These are phyloP conservation scores for Fragaria iinumae DNA, from an alignment of 306 rosid species.

Conservation along the genomic window DNA sequence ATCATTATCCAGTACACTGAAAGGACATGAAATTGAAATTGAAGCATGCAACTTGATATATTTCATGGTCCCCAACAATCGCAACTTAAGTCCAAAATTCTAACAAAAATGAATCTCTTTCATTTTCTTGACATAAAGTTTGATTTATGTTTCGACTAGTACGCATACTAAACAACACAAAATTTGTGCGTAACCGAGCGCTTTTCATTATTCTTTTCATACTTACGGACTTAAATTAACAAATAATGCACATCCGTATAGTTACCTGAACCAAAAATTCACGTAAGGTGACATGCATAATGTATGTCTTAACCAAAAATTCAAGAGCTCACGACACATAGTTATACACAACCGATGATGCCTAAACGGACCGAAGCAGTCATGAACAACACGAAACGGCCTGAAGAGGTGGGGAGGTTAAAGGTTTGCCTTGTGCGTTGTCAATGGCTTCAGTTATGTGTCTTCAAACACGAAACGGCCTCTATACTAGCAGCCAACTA, in stretches of 20 bases:
- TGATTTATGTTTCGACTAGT: neutral
- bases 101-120: neutral
- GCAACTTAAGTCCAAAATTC: neutral
- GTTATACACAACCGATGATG: neutral
- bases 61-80: neutral
- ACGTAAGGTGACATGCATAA: slow-evolving; percentile 2
- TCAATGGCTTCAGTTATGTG: neutral
- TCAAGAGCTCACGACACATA: neutral
- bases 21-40: neutral
- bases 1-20: neutral
- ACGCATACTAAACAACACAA: neutral
- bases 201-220: neutral
- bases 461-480: neutral
- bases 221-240: neutral
- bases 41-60: neutral
- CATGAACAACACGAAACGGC: neutral
- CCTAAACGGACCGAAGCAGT: neutral
- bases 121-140: neutral
- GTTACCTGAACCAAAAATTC: no score
- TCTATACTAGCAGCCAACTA: neutral
- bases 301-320: no score
- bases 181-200: neutral
- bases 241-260: neutral
- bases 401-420: neutral
- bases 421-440: neutral